Evolutionary conservation across 768 basidiomycete species (phyloP), one percentile per base, ranked within the genome.

Genomic region (Lentinula guzmanii): DNA sequence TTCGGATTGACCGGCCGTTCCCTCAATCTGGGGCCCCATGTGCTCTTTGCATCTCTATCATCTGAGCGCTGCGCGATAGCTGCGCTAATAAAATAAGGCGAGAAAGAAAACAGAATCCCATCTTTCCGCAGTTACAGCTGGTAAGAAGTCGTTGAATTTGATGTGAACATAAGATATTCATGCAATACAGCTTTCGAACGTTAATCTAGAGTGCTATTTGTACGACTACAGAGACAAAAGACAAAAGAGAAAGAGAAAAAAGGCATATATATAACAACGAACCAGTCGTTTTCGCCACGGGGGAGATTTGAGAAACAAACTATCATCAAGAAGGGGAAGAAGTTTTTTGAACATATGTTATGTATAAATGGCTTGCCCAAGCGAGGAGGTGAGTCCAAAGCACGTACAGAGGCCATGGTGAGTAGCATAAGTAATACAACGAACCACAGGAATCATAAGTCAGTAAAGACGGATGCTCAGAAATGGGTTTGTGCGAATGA

Each of bases 391-490:
- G 21, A 28, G 28, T 39, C 39, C n/a, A 56, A 42, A 55, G 39
- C 53, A 55, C n/a, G 53, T 41, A 45, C 55, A 56, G 55, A 21
- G 39, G 55, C 41, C 55, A 56, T 33, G 55, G 42, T 56, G 41
- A 56, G 41, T 56, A 56, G 55, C 55, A 56, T 56, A 56, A 56
- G 41, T 56, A 56, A 56, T 56, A 56, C 55, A 56, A 28, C 35
- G 37, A 39, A 54, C 46, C 46, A 48, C 33, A 10, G 48, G 48
- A 50, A 31, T 15, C 53, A 55, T 55, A 56, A 43, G n/a, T 33
- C 33, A 34, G 34, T 33, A 18, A 41, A 55, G 13, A 21, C 15
- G 18, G 53, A 41, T 55, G 53, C 53, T 28, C 28, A 28, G 53
- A 55, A 41, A 55, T 41, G 37, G 31, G 53, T 21, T 28, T n/a